Conservation (phyloP, 1,284 basidiomycete species). For the Sporisorium exsertum region DNA sequence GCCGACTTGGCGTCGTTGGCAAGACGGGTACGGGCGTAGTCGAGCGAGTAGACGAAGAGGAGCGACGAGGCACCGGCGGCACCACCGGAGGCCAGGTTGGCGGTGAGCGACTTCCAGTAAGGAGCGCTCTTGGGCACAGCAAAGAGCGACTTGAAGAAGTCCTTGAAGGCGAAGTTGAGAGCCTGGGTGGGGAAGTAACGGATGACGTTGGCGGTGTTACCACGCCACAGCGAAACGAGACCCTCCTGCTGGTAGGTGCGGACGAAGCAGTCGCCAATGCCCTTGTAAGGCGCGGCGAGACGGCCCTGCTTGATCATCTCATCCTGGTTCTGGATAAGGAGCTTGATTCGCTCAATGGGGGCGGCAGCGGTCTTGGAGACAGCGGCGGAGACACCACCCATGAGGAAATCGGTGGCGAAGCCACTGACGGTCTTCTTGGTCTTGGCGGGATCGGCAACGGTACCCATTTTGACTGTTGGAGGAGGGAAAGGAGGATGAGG, state of each 20-base stretch:
- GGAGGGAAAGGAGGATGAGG: constrained; percentile 6
- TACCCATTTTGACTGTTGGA: constrained; percentile 57
- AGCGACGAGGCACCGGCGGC: constrained; percentile 69
- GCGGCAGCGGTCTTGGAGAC: constrained; percentile 70
- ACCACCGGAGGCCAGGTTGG: constrained; percentile 70
- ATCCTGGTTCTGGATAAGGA: constrained; percentile 70
- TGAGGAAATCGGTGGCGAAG: constrained; percentile 68
- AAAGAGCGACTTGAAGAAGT: constrained; percentile 69
- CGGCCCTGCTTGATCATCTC: constrained; percentile 70
- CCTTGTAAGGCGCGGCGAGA: constrained; percentile 69
- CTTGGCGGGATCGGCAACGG: constrained; percentile 62
- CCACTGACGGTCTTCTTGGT: constrained; percentile 58
- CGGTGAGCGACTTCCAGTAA: constrained; percentile 68
- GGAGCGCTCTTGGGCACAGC: constrained; percentile 68
- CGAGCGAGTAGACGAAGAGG: constrained; percentile 70
- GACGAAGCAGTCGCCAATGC: constrained; percentile 69
- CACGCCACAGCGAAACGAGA: constrained; percentile 68
- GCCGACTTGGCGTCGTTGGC: constrained; percentile 70
- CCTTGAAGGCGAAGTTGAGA: constrained; percentile 69
- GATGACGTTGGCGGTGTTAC: constrained; percentile 70
- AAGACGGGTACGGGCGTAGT: constrained; percentile 70
- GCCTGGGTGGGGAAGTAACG: constrained; percentile 70
- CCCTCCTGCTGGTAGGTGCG: constrained; percentile 69
- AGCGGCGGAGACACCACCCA: constrained; percentile 70
- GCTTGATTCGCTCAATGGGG: constrained; percentile 70